Base-by-base conservation (phyloP, 192 early-diverging fungal species). In the Obelidium mucronatum region DNA sequence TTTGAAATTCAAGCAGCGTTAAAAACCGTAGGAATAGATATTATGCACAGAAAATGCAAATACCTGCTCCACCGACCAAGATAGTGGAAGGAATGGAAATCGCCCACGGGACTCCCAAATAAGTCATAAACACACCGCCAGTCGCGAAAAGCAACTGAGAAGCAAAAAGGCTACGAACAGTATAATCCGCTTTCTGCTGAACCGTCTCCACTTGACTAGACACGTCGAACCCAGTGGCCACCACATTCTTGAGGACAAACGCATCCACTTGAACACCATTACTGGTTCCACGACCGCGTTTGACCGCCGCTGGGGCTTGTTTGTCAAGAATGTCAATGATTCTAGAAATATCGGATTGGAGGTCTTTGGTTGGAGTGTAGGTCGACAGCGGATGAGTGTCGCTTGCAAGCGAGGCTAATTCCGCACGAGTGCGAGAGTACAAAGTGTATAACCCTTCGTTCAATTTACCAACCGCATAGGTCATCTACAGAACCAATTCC, bases 51-150 rank as follows among this genome's bases (percentile, higher is more conserved):
- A 73, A 24, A 52, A 73, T 19, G 39, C 0, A 36, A 58, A 40
- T 31, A 80, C 79, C 79, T 1, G 64, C 58, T 17, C 59, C 79
- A 17, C 48, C 52, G 15, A 66, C 70, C n/a, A 77, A 33, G 22
- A 65, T 17, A 34, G 78, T 76, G n/a, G 73, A 76, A 15, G 78
- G 78, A 59, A 80, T 67, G 3, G 78, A 80, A 39, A 80, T 70
- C 6, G 73, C 73, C 73, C 73, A 82, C 33, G 82, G 82, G 22
- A 79, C 77, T 22, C 82, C 82, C 2, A 84, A 55, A 65, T 84
- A 80, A 24, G 78, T 79, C 8, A 36, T 37, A 48, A 81, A 63
- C n/a, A 84, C 54, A 17, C 67, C 75, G 26, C 67, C 48, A 2
- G 72, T 34, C 40, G 67, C 71, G 5, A 83, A 36, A 22, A 36